Conservation (phyloP, 2,329 filamentous ascomycete species). For the Phyllachora maydis region DNA sequence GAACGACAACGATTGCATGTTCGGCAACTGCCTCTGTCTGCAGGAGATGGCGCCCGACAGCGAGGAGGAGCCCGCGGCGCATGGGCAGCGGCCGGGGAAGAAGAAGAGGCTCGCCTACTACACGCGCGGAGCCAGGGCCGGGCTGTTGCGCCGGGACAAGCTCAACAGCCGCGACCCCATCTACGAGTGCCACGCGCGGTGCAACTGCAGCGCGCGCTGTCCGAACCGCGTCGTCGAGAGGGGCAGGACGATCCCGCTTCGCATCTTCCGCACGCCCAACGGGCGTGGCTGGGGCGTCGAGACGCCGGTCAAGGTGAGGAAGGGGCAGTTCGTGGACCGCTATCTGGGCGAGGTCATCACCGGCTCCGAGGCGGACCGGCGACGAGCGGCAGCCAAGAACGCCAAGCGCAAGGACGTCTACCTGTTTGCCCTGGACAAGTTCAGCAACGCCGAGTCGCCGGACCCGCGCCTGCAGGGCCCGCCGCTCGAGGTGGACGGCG, state of each 20-base stretch:
- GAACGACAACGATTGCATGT: conserved; percentile 43
- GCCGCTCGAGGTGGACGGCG: conserved; percentile 45
- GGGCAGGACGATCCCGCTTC: conserved; percentile 47
- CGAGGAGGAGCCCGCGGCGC: conserved; percentile 23
- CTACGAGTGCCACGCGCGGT: conserved; percentile 62
- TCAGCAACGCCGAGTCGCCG: conserved; percentile 33
- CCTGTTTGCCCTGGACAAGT: conserved; percentile 68
- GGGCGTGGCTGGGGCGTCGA: conserved; percentile 56
- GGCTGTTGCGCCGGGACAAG: conserved; percentile 27
- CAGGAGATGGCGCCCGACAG: conserved; percentile 33
- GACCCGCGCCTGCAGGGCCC: conserved; percentile 33
- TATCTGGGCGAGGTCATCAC: conserved; percentile 59
- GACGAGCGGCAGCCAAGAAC: conserved; percentile 33
- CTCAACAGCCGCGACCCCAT: conserved; percentile 39
- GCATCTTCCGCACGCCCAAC: conserved; percentile 54
- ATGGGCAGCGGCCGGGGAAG: conserved; percentile 3
- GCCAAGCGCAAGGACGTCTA: conserved; percentile 54
- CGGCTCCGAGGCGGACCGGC: conserved; percentile 37
- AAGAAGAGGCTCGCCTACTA: conserved; percentile 42
- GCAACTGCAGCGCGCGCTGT: conserved; percentile 41
- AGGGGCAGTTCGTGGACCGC: conserved; percentile 61
- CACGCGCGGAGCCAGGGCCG: conserved; percentile 26
- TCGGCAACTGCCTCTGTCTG: conserved; percentile 45
- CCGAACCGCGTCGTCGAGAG: conserved; percentile 60
- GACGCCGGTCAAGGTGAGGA: conserved; percentile 39